Conservation (phyloP, 192 early-diverging fungal species). For the Backusella australiensis region DNA sequence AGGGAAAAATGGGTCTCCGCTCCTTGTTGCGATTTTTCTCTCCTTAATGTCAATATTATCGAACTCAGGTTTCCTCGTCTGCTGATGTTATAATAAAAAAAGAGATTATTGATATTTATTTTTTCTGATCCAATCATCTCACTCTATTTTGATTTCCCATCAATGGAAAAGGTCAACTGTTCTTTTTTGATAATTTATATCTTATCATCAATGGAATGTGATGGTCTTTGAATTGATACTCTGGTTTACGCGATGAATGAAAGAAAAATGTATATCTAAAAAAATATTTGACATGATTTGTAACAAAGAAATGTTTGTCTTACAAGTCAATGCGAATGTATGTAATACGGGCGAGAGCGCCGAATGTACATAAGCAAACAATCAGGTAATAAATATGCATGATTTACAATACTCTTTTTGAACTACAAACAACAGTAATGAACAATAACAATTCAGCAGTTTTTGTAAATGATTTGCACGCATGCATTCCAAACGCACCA, state of each 20-base stretch:
- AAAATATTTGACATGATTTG: not conserved
- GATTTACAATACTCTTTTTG: not conserved
- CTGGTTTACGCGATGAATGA: not conserved
- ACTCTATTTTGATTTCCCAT: not conserved
- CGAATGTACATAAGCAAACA: not conserved
- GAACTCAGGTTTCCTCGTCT: not conserved
- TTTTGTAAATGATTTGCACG: not conserved
- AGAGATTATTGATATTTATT: not conserved
- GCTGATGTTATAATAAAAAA: not conserved
- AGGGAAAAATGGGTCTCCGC: not conserved
- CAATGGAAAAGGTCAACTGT: not conserved
- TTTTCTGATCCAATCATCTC: not conserved
- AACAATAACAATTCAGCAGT: not conserved
- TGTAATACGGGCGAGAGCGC: not conserved
- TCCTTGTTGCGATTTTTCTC: not conserved
- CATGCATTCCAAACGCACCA: not conserved
- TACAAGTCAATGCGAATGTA: not conserved
- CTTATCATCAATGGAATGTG: not conserved
- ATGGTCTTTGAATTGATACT: not conserved
- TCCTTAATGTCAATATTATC: not conserved
- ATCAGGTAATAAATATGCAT: not conserved
- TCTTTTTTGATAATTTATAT: not conserved
- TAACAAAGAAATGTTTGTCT: not conserved
- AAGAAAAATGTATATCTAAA: not conserved
- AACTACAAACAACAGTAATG: not conserved